phyloP scores from a whole-genome alignment of 495 filamentous ascomycete genomes.

The Hypoxylon crocopeplum region DNA sequence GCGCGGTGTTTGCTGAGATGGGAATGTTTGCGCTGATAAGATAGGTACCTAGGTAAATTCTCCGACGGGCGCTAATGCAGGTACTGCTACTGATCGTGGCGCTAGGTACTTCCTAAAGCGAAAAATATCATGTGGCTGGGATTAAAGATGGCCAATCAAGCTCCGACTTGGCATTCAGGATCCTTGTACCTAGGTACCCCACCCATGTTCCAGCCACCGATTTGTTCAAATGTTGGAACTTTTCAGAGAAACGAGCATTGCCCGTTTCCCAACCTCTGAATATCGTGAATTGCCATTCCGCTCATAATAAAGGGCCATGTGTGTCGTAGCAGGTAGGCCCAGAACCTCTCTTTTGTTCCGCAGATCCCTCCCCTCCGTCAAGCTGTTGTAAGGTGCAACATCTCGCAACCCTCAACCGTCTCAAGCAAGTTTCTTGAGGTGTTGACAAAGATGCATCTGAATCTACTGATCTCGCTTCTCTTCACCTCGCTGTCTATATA shows the following conservation, averaged over 20 bases:
- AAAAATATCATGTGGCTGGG: constrained; percentile 18
- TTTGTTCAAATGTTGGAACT: background rate
- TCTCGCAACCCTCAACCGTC: constrained; percentile 24
- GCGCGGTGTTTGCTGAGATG: too few relatives aligned
- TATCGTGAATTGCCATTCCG: constrained; percentile 22
- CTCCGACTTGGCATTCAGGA: background rate
- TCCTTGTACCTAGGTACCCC: too few relatives aligned
- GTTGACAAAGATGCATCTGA: constrained; percentile 39
- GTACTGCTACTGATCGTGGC: constrained; percentile 13
- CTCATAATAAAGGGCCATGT: constrained; percentile 32
- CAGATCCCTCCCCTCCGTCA: constrained; percentile 26
- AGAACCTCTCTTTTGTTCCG: constrained; percentile 11
- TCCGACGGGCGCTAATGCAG: constrained; percentile 27
- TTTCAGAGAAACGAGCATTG: background rate
- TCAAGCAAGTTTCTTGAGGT: constrained; percentile 31
- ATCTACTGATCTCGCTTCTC: constrained; percentile 25
- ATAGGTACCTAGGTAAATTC: background rate
- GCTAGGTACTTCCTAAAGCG: constrained; percentile 4
- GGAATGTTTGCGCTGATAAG: too few relatives aligned
- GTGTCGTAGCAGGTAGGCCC: constrained; percentile 11
- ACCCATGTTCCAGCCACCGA: constrained; percentile 24
- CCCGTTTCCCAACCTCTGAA: constrained; percentile 44
- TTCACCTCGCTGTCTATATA: constrained; percentile 13
- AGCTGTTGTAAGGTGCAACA: constrained; percentile 23
- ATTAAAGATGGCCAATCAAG: constrained; percentile 1